Evolutionary conservation across 257 asterid genomes (phyloP).

Genomic region (Solanum pinnatisectum): DNA sequence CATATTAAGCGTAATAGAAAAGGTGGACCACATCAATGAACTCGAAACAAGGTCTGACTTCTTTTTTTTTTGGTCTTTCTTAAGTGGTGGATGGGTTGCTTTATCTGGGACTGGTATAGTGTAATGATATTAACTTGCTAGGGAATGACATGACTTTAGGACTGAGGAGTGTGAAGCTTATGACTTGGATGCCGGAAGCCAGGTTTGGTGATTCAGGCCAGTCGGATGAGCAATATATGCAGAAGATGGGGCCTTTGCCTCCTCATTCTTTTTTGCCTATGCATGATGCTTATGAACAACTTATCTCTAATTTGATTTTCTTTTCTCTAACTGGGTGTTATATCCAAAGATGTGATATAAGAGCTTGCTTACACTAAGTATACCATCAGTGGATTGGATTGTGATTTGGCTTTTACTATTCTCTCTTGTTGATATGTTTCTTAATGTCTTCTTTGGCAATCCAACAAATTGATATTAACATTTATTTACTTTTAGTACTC

Average conservation of each 20-base stretch:
- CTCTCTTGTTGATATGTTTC: background rate
- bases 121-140: background rate
- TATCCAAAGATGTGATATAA: background rate
- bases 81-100: background rate
- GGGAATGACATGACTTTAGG: background rate
- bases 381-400: background rate
- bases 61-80: background rate
- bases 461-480: background rate
- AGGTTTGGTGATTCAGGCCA: slow-evolving; percentile 5
- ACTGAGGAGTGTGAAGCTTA: background rate
- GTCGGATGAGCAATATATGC: slow-evolving; percentile 1
- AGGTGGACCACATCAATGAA: background rate
- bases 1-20: background rate
- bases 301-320: background rate
- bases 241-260: background rate
- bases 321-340: background rate
- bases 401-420: background rate
- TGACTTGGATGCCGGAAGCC: background rate
- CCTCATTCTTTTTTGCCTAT: background rate
- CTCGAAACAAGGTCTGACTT: background rate
- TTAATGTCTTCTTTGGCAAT: background rate
- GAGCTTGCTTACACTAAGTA: background rate
- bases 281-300: background rate
- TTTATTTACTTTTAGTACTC: background rate
- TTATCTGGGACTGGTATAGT: background rate